Conservation (phyloP, 2,329 filamentous ascomycete genomes). For the Penicillium crustosum region DNA sequence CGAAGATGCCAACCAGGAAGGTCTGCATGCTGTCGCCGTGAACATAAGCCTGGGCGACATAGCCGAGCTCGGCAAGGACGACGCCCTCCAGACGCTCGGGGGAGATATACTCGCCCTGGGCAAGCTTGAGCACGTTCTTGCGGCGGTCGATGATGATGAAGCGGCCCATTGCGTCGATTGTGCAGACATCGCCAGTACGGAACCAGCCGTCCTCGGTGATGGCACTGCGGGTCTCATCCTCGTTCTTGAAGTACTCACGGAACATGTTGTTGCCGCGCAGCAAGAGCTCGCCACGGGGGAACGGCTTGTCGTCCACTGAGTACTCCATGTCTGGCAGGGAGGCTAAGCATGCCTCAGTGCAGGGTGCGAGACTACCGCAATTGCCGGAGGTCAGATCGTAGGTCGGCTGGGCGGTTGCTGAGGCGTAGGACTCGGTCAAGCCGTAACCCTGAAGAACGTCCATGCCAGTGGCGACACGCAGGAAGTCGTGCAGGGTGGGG, state of each 20-base stretch:
- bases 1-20: slow-evolving; percentile 81
- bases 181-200: slow-evolving; percentile 88
- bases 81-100: slow-evolving; percentile 97
- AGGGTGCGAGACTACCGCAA: slow-evolving; percentile 70
- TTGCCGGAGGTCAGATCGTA: slow-evolving; percentile 76
- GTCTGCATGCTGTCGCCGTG: slow-evolving; percentile 86
- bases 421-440: slow-evolving; percentile 88
- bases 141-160: slow-evolving; percentile 93
- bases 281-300: slow-evolving; percentile 86
- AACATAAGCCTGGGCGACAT: slow-evolving; percentile 79
- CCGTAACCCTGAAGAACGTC: slow-evolving; percentile 86
- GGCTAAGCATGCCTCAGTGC: slow-evolving; percentile 73
- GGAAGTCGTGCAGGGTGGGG: slow-evolving; percentile 81
- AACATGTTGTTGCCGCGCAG: slow-evolving; percentile 80
- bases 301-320: slow-evolving; percentile 78
- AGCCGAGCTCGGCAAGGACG: slow-evolving; percentile 76
- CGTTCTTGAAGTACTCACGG: slow-evolving; percentile 84
- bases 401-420: slow-evolving; percentile 66
- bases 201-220: slow-evolving; percentile 94
- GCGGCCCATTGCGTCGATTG: slow-evolving; percentile 79
- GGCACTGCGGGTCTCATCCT: slow-evolving; percentile 78
- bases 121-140: slow-evolving; percentile 99
- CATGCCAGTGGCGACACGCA: slow-evolving; percentile 78
- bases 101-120: slow-evolving; percentile 97
- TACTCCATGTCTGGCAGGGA: slow-evolving; percentile 96